Base-by-base conservation (phyloP, 2,329 filamentous ascomycete genomes). In the Capronia americana region DNA sequence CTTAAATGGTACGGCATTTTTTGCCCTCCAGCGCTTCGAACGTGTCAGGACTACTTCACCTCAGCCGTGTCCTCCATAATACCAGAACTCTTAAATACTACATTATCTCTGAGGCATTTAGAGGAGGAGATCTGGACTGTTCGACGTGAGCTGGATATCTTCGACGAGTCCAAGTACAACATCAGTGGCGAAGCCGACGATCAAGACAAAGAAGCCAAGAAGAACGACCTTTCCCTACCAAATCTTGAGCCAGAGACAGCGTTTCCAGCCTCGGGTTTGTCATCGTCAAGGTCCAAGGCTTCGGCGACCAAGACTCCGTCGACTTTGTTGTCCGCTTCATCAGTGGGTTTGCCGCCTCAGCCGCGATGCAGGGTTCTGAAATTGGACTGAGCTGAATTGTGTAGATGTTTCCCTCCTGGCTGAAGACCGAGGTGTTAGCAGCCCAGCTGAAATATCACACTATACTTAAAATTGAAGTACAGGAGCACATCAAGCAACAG, bases 1-100 rank as follows among this genome's bases (percentile, higher is more conserved):
- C 70, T 84, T 26, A 75, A 76, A 24, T 83, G 82, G 82, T 84
- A 82, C 70, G 82, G 82, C 5, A 80, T 84, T 48, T 74, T 84
- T 12, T 77, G 81, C 20, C 79, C 82, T 2, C 75, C 75, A 10
- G 76, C 79, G 26, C 75, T 84, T 41, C 80, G 80, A 62, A 76
- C 67, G 44, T 79, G 81, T 3, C 82, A 84, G 70, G 74, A 69
- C 56, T 77, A 76, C 14, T 84, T 84, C 66, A 75, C 72, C 7
- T 69, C 73, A n/a, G 79, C 75, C 14, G 70, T 82, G n/a, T 74
- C 77, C 28, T 72, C 72, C 8, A 68, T 72, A 1, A 70, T 82
- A 26, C 75, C 80, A 1, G 71, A 76, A 26, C 68, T 83, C 63
- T 75, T 79, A 14, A 77, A 73, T 53, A 72, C 78, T 3, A 66